A percentile compares a stretch with the other conserved stretches of the same genome.
phyloP scores from a whole-genome alignment of 768 basidiomycete genomes.

The Amanita polypyramis region DNA sequence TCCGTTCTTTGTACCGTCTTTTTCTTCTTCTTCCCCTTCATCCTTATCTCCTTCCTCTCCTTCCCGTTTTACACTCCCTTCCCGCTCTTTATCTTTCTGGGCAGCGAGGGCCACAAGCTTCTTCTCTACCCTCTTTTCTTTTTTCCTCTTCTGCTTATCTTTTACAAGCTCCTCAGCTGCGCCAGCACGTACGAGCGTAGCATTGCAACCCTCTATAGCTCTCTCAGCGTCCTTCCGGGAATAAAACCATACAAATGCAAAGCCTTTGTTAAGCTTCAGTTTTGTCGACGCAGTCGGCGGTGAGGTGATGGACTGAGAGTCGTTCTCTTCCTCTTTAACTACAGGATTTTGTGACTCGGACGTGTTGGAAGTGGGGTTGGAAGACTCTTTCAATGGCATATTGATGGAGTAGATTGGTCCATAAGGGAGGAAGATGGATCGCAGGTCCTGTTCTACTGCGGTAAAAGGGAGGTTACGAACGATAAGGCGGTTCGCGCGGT shows the following conservation, averaged over 20 bases:
- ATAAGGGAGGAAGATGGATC: slow-evolving; percentile 76
- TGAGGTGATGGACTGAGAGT: slow-evolving; percentile 1
- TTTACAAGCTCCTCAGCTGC: slow-evolving; percentile 43
- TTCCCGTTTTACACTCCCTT: slow-evolving; percentile 9
- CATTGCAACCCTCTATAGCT: slow-evolving; percentile 75
- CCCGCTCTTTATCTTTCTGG: slow-evolving; percentile 22
- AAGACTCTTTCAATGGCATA: slow-evolving; percentile 43
- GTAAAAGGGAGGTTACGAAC: slow-evolving; percentile 85
- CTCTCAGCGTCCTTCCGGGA: slow-evolving; percentile 75
- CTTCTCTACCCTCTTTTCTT: slow-evolving; percentile 44
- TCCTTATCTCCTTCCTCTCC: slow-evolving; percentile 25
- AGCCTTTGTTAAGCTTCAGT: slow-evolving; percentile 47
- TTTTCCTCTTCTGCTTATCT: slow-evolving; percentile 63
- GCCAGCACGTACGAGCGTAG: slow-evolving; percentile 55
- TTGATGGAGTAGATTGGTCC: slow-evolving; percentile 83
- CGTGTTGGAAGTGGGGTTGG: slow-evolving; percentile 3
- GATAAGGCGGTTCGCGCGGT: slow-evolving; percentile 73
- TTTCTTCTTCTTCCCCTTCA: slow-evolving; percentile 21
- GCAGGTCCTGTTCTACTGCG: slow-evolving; percentile 75
- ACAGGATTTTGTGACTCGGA: slow-evolving; percentile 12
- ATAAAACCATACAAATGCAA: slow-evolving; percentile 94
- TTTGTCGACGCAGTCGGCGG: slow-evolving; percentile 1
- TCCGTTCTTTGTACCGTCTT: slow-evolving; percentile 23
- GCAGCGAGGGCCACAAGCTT: slow-evolving; percentile 28
- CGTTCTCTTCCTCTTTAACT: slow-evolving; percentile 18